A percentile compares a stretch with the other conserved stretches of the same genome.
These are phyloP conservation scores for Beta corolliflora DNA, from an alignment of 179 eudicot genomes.

Conservation along the genomic window DNA sequence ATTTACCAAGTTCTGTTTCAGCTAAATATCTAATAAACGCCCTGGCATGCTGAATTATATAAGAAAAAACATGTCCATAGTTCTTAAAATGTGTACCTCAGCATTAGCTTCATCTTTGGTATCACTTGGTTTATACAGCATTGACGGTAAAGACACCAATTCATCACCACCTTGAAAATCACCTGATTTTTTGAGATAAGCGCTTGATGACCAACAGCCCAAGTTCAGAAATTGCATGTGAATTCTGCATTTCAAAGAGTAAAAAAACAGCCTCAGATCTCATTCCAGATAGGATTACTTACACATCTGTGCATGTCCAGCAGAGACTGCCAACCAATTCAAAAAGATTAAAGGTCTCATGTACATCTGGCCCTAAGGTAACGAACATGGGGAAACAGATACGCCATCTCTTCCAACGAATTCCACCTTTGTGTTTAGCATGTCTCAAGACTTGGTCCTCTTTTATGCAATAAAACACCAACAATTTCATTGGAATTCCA, in stretches of 20 bases:
- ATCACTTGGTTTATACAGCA: slow-evolving; percentile 61
- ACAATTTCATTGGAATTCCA: neutral
- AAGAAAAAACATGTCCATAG: neutral
- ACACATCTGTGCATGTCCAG: neutral
- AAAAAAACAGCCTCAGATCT: slow-evolving; percentile 18
- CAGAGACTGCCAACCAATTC: neutral
- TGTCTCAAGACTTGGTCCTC: neutral
- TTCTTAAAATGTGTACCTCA: slow-evolving; percentile 43
- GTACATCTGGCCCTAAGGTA: neutral
- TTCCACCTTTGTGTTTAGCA: neutral
- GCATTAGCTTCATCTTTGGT: slow-evolving; percentile 56
- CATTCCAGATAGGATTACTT: neutral
- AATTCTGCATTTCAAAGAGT: slow-evolving; percentile 56
- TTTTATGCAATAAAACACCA: neutral
- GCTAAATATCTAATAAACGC: neutral
- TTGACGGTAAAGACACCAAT: slow-evolving; percentile 58
- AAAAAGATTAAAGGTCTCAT: neutral
- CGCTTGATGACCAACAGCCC: slow-evolving; percentile 73
- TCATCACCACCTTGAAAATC: slow-evolving; percentile 40
- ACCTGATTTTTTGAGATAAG: slow-evolving; percentile 51
- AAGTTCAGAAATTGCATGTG: slow-evolving; percentile 81
- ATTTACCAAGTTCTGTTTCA: neutral
- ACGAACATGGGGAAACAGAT: neutral
- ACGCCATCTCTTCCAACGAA: neutral
- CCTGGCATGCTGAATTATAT: neutral